These are phyloP conservation scores for Vaccinium myrtillus DNA, from an alignment of 148 eudicot species.

Conservation along the genomic window DNA sequence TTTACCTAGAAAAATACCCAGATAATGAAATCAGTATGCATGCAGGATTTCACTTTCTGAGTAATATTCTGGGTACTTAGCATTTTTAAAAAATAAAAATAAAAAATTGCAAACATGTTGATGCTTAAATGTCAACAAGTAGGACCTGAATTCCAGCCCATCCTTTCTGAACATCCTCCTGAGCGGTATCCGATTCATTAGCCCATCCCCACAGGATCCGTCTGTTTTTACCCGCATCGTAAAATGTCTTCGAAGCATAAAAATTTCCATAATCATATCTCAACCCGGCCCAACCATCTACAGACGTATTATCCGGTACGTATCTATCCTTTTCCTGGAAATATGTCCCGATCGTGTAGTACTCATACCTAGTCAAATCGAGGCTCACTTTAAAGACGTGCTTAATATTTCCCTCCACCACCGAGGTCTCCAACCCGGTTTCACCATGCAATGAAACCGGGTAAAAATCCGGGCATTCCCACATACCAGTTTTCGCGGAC, in stretches of 20 bases:
- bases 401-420: conserved; percentile 31
- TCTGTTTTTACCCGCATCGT: conserved; percentile 42
- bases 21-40: too few species aligned
- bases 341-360: conserved; percentile 66
- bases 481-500: conserved; percentile 47
- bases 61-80: too few species aligned
- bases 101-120: neutral
- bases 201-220: conserved; percentile 79
- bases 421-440: conserved; percentile 54
- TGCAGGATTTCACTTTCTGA: too few species aligned
- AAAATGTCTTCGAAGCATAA: conserved; percentile 79
- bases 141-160: conserved; percentile 82
- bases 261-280: conserved; percentile 84
- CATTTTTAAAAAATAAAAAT: neutral
- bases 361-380: conserved; percentile 66
- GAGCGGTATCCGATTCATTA: conserved; percentile 57
- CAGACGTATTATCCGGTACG: conserved; percentile 37
- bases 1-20: too few species aligned
- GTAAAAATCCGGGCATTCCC: conserved; percentile 88
- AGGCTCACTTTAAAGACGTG: conserved; percentile 76
- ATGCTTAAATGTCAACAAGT: too few species aligned
- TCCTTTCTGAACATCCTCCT: conserved; percentile 46
- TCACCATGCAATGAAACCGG: conserved; percentile 43
- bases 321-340: conserved; percentile 33
- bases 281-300: conserved; percentile 74